phyloP scores from a whole-genome alignment of 2,329 filamentous ascomycete genomes.

The Pyricularia pennisetigena region DNA sequence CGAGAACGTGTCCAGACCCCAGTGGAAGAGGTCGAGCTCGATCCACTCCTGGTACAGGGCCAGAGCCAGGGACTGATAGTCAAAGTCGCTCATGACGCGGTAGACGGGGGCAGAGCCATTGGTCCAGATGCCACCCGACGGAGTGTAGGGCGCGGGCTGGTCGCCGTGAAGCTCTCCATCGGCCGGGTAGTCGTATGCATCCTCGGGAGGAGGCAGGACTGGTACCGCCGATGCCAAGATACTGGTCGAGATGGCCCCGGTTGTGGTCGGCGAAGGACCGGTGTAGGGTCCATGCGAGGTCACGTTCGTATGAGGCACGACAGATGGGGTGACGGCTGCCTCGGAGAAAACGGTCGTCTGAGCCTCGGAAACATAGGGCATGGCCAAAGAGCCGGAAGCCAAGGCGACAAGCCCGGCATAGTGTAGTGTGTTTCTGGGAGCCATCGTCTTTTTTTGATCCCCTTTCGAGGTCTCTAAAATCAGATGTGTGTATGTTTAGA shows the following conservation, averaged over 20 bases:
- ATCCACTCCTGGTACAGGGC: slow-evolving; percentile 78
- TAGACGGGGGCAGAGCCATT: slow-evolving; percentile 71
- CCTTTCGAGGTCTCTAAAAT: neutral
- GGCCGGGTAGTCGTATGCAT: slow-evolving; percentile 60
- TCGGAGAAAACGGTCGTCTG: neutral
- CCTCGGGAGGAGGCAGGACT: slow-evolving; percentile 44
- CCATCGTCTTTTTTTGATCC: neutral
- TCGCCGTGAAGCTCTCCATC: slow-evolving; percentile 59
- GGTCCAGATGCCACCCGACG: slow-evolving; percentile 64
- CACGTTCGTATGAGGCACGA: slow-evolving; percentile 26
- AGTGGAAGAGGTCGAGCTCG: slow-evolving; percentile 74
- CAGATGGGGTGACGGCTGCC: neutral
- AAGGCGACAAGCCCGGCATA: neutral
- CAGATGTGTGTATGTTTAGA: neutral
- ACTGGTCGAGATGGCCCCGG: slow-evolving; percentile 53
- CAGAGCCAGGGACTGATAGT: slow-evolving; percentile 67
- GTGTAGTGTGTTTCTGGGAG: neutral
- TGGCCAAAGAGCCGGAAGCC: neutral
- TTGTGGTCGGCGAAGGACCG: slow-evolving; percentile 55
- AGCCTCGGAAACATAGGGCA: neutral
- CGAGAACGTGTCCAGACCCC: slow-evolving; percentile 60
- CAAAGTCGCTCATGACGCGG: slow-evolving; percentile 70
- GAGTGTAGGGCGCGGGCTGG: slow-evolving; percentile 62
- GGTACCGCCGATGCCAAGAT: slow-evolving; percentile 49
- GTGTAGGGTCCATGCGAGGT: slow-evolving; percentile 61